A percentile compares a stretch with the other conserved stretches of the same genome.
Evolutionary conservation across 2,329 filamentous ascomycete species (phyloP).

Genomic region (Neofusicoccum parvum): DNA sequence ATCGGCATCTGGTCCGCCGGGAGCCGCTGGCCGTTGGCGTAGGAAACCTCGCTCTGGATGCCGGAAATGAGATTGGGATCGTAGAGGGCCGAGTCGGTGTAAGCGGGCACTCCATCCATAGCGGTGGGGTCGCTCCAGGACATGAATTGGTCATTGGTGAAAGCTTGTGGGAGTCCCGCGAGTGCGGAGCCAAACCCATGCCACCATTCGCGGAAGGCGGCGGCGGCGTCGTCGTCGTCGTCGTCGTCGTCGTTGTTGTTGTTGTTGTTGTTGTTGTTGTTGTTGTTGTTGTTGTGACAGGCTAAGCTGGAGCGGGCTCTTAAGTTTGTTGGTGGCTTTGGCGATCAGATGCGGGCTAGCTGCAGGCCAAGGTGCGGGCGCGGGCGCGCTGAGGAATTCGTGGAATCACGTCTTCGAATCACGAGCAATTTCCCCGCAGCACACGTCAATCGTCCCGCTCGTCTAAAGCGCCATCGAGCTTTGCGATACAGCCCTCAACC

Average conservation of each 20-base stretch:
- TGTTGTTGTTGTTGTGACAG: not conserved
- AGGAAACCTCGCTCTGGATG: conserved; percentile 24
- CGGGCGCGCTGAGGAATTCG: too few species aligned
- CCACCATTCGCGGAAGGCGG: conserved; percentile 25
- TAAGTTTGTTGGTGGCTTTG: not conserved
- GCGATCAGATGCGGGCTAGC: not conserved
- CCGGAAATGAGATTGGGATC: conserved; percentile 32
- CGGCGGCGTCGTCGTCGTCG: not conserved
- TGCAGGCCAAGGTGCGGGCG: too few species aligned
- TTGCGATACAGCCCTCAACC: not conserved
- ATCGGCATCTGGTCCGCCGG: conserved; percentile 28
- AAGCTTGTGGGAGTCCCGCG: not conserved
- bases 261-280: not conserved
- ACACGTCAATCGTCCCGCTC: not conserved
- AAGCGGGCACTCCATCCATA: conserved; percentile 31
- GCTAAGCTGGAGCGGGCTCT: not conserved
- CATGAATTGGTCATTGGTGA: conserved; percentile 37
- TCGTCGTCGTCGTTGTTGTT: too few species aligned
- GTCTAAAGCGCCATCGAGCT: not conserved
- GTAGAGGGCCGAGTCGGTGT: conserved; percentile 41
- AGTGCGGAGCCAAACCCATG: conserved; percentile 31
- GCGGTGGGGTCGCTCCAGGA: conserved; percentile 36
- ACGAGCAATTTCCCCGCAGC: not conserved
- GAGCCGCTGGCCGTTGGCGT: conserved; percentile 24
- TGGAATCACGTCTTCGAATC: not conserved